Evolutionary conservation across 257 asterid species (phyloP).

Genomic region (Fraxinus pennsylvanica): DNA sequence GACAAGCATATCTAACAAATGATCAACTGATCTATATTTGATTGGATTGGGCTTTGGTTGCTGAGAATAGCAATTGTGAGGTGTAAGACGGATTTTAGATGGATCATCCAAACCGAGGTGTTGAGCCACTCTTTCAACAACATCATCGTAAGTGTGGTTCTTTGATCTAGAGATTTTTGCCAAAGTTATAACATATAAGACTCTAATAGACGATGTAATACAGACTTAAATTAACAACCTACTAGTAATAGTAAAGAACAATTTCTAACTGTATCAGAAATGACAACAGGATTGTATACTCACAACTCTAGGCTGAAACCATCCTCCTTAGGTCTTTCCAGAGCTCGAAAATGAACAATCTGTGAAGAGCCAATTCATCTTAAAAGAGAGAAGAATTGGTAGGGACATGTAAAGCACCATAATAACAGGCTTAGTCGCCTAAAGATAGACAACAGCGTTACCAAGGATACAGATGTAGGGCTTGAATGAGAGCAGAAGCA

Average conservation of each 20-base stretch:
- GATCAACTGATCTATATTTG: conserved; percentile 85
- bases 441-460: not conserved
- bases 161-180: conserved; percentile 62
- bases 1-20: conserved; percentile 88
- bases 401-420: conserved; percentile 2
- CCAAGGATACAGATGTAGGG: not conserved
- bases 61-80: conserved; percentile 98
- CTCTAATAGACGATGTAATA: not conserved
- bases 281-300: conserved; percentile 33
- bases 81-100: conserved; percentile 92
- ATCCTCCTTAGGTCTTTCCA: conserved; percentile 92
- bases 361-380: conserved; percentile 31
- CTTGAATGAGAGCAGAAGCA: not conserved
- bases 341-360: conserved; percentile 88
- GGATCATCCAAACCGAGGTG: conserved; percentile 85
- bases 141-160: conserved; percentile 90
- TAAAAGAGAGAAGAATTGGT: not conserved
- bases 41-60: conserved; percentile 94
- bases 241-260: conserved; percentile 18
- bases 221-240: conserved; percentile 22
- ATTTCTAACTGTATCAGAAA: conserved; percentile 3
- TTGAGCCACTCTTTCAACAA: conserved; percentile 87
- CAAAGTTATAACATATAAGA: conserved; percentile 18
- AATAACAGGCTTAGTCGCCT: not conserved
- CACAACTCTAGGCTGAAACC: conserved; percentile 90